phyloP scores from a whole-genome alignment of 140 eudicot species.

The Cichorium intybus region DNA sequence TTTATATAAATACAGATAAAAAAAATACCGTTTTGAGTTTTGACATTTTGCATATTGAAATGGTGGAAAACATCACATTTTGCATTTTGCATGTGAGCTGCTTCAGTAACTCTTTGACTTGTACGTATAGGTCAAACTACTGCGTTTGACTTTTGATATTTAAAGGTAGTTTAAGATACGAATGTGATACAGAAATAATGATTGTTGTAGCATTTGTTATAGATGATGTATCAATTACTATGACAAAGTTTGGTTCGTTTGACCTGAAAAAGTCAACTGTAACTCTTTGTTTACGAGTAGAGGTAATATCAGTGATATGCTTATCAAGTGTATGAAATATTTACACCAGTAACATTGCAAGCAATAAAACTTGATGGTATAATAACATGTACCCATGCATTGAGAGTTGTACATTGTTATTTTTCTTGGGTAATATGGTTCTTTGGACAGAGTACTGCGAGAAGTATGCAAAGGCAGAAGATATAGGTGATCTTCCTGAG shows the following conservation, averaged over 20 bases:
- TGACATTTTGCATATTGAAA: background rate
- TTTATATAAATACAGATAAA: no score
- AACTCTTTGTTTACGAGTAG: background rate
- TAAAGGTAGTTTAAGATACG: background rate
- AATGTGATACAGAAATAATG: background rate
- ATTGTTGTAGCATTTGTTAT: background rate
- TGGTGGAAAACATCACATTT: background rate
- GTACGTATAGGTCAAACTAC: background rate
- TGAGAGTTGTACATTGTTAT: conserved; percentile 15
- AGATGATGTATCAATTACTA: background rate
- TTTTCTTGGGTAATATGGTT: no score
- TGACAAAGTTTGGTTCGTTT: background rate
- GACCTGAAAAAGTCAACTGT: background rate
- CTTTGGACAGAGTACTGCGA: conserved; percentile 65
- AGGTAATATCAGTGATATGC: no score
- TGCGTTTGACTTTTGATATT: conserved; percentile 1
- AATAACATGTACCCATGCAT: conserved; percentile 3
- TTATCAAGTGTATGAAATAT: no score
- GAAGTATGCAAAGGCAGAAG: conserved; percentile 86
- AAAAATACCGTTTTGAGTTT: background rate
- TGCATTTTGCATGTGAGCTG: background rate
- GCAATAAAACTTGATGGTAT: no score
- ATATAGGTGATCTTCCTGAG: conserved; percentile 60
- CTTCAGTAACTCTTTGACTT: background rate
- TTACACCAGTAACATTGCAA: no score